Evolutionary conservation across 345 rosid species (phyloP).

Genomic region (Eutrema japonicum): DNA sequence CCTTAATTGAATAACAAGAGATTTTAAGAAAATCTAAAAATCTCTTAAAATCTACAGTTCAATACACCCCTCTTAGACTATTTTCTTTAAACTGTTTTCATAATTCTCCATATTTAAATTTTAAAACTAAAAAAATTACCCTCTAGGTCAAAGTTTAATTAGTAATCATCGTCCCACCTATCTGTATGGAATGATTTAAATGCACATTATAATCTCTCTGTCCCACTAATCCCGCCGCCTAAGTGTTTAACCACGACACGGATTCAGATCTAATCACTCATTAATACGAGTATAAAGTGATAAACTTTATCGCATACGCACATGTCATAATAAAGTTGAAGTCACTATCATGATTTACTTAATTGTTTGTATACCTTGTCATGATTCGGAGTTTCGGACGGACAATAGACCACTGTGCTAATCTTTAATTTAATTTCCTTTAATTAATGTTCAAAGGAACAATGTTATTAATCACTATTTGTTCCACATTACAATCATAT

Average conservation of each 20-base stretch:
- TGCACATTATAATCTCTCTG: conserved; percentile 13
- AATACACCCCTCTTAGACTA: too few species aligned
- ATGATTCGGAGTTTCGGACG: conserved; percentile 17
- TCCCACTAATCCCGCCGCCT: conserved; percentile 39
- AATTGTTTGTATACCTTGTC: conserved; percentile 11
- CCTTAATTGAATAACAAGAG: too few species aligned
- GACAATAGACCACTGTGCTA: conserved; percentile 29
- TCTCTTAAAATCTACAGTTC: too few species aligned
- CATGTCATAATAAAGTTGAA: conserved; percentile 29
- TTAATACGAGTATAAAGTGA: background rate
- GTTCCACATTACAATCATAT: conserved; percentile 21
- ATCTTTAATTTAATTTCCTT: conserved; percentile 25
- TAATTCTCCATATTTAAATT: background rate
- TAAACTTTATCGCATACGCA: too few species aligned
- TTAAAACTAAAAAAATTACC: background rate
- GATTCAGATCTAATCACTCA: conserved; percentile 32
- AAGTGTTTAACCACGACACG: conserved; percentile 32
- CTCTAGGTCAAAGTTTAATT: background rate
- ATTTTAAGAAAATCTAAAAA: too few species aligned
- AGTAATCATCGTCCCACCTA: conserved; percentile 17
- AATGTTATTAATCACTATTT: conserved; percentile 22
- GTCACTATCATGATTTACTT: conserved; percentile 23
- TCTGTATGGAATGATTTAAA: conserved; percentile 20
- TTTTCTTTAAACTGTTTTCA: background rate
- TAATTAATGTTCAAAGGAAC: conserved; percentile 26